phyloP scores from a whole-genome alignment of 2,329 filamentous ascomycete species.

The Conoideocrella luteorostrata region DNA sequence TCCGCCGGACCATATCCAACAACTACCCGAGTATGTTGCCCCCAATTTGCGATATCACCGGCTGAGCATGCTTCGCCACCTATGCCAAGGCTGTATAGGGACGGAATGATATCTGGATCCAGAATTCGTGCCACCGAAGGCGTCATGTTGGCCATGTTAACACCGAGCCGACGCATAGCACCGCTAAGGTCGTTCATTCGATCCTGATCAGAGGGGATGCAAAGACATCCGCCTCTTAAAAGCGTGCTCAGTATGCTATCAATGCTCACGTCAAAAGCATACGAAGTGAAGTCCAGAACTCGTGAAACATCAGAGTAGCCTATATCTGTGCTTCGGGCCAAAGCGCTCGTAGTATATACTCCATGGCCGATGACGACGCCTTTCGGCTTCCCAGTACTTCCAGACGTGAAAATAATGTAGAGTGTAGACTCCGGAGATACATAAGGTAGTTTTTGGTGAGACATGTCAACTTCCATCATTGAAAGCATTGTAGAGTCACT shows the following conservation, averaged over 20 bases:
- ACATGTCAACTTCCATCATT: background rate
- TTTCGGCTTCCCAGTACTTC: conserved; percentile 5
- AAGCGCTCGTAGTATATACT: too few relatives aligned
- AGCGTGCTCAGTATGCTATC: conserved; percentile 8
- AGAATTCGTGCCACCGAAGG: conserved; percentile 22
- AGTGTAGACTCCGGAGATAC: too few relatives aligned
- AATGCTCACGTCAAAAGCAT: conserved; percentile 10
- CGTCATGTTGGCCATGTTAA: conserved; percentile 40
- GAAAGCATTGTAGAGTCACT: background rate
- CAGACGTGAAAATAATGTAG: conserved; percentile 2
- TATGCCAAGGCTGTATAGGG: conserved; percentile 1
- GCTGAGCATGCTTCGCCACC: conserved; percentile 5
- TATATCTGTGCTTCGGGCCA: too few relatives aligned
- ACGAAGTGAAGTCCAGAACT: conserved; percentile 10
- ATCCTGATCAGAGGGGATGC: conserved; percentile 25
- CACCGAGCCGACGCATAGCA: conserved; percentile 30
- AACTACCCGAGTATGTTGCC: conserved; percentile 1
- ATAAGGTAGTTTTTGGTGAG: too few relatives aligned
- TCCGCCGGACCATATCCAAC: conserved; percentile 3
- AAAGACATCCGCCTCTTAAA: conserved; percentile 8
- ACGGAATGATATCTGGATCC: conserved; percentile 4
- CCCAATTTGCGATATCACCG: conserved; percentile 4
- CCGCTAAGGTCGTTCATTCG: conserved; percentile 39
- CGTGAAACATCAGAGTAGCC: conserved; percentile 4
- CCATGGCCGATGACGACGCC: too few relatives aligned